These are phyloP conservation scores for Salinomyces thailandicus DNA, from an alignment of 2,329 filamentous ascomycete genomes.

Conservation along the genomic window DNA sequence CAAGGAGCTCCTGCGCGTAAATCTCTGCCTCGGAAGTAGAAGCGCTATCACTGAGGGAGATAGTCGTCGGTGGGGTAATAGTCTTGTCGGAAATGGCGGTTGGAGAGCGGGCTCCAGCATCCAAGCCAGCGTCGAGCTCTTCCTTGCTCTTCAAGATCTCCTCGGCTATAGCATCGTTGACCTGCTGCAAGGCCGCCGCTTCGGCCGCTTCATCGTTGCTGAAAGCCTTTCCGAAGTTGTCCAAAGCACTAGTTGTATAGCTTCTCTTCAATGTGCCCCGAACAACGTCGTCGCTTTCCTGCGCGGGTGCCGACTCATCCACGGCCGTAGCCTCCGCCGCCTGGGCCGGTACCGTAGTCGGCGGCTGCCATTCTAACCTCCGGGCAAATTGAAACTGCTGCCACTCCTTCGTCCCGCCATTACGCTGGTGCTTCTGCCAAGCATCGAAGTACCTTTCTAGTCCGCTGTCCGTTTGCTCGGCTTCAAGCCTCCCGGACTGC, in stretches of 20 bases:
- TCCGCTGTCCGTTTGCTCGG: constrained; percentile 38
- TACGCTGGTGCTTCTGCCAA: constrained; percentile 66
- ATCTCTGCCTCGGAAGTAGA: constrained; percentile 51
- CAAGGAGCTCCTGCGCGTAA: constrained; percentile 69
- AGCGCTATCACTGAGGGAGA: constrained; percentile 21
- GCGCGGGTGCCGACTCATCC: constrained; percentile 14
- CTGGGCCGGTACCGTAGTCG: constrained; percentile 29
- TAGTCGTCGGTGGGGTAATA: constrained; percentile 16
- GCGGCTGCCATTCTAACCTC: constrained; percentile 75
- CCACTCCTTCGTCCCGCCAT: constrained; percentile 61
- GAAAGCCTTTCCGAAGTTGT: constrained; percentile 48
- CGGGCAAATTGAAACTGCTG: constrained; percentile 82
- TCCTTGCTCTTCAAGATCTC: constrained; percentile 58
- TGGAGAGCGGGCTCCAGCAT: constrained; percentile 11
- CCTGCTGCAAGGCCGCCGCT: constrained; percentile 59
- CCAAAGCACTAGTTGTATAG: constrained; percentile 46
- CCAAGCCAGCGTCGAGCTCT: constrained; percentile 30
- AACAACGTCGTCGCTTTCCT: background rate
- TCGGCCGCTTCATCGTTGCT: constrained; percentile 38
- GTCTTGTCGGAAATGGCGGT: constrained; percentile 6
- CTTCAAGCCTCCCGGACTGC: constrained; percentile 19
- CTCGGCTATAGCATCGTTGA: constrained; percentile 72
- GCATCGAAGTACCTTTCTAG: constrained; percentile 88
- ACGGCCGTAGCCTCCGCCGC: constrained; percentile 26
- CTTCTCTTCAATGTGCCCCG: constrained; percentile 32